phyloP scores from a whole-genome alignment of 768 basidiomycete genomes.

The Cystofilobasidium ferigula region DNA sequence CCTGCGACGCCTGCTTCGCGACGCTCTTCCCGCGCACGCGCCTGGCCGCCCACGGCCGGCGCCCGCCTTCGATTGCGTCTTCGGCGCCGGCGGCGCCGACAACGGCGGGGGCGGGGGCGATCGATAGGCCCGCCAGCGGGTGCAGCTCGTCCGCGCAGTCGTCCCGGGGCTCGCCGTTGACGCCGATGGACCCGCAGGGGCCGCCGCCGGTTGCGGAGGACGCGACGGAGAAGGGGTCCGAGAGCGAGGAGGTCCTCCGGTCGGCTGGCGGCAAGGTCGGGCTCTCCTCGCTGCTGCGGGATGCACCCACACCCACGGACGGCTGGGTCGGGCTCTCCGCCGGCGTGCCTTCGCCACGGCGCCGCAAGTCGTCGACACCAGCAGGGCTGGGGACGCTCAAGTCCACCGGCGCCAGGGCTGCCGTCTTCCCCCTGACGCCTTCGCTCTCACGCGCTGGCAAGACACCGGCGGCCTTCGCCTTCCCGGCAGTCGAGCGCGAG shows the following conservation, averaged over 20 bases:
- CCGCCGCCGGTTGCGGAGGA: too few relatives aligned
- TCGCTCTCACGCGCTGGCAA: neutral
- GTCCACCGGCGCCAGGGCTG: neutral
- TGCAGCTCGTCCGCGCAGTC: neutral
- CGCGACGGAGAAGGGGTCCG: too few relatives aligned
- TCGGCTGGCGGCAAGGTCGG: neutral
- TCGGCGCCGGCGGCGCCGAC: too few relatives aligned
- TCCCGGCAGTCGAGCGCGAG: too few relatives aligned
- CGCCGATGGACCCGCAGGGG: neutral
- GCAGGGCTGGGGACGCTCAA: neutral
- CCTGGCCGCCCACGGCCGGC: neutral
- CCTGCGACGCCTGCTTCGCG: slow-evolving; percentile 78
- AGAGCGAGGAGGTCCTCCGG: too few relatives aligned
- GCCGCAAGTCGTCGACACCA: too few relatives aligned
- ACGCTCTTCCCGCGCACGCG: slow-evolving; percentile 51
- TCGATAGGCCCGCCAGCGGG: neutral
- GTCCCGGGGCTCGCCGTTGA: neutral
- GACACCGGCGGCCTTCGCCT: neutral
- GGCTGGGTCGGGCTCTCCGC: neutral
- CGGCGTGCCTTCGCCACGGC: neutral
- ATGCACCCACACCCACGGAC: neutral
- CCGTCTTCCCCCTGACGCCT: neutral
- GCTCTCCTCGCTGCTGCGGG: neutral
- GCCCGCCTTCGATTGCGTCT: neutral
- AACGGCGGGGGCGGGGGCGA: neutral